Conservation (phyloP, 768 basidiomycete species). For the Wakefieldia striispora region DNA sequence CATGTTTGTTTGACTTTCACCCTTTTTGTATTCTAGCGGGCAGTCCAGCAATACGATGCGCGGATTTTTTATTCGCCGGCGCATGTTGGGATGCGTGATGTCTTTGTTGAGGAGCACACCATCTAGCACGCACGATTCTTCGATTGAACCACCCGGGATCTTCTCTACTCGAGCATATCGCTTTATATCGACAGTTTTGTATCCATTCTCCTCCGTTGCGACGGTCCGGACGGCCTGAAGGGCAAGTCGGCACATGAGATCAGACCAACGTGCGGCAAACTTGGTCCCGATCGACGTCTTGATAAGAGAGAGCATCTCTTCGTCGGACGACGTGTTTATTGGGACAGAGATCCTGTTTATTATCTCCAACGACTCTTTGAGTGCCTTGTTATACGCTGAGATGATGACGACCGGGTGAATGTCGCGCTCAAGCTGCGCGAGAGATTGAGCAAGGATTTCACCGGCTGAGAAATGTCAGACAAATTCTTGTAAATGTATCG, state of each 20-base stretch:
- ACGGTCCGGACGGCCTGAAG: constrained; percentile 91
- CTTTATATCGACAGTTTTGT: constrained; percentile 95
- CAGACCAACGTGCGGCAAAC: constrained; percentile 94
- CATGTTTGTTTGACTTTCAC: constrained; percentile 97
- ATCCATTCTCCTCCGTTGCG: constrained; percentile 67
- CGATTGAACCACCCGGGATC: constrained; percentile 96
- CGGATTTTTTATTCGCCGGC: constrained; percentile 85
- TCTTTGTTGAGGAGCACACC: constrained; percentile 99
- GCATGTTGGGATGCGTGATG: constrained; percentile 96
- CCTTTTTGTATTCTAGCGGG: constrained; percentile 98
- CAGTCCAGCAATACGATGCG: constrained; percentile 89
- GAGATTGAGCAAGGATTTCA: constrained; percentile 94
- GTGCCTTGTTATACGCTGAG: constrained; percentile 94
- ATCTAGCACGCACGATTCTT: constrained; percentile 79
- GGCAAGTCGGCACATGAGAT: constrained; percentile 95
- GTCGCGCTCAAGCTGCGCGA: constrained; percentile 90
- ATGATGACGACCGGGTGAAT: constrained; percentile 99
- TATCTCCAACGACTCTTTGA: constrained; percentile 87
- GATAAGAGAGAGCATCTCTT: constrained; percentile 94
- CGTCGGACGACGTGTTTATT: constrained; percentile 81
- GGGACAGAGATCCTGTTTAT: constrained; percentile 86
- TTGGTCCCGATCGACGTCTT: constrained; percentile 99
- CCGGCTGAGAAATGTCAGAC: constrained; percentile 54
- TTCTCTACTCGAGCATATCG: constrained; percentile 98
- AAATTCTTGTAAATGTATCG: background rate